phyloP scores from a whole-genome alignment of 805 yeast genomes.

The fission yeast (Schizosaccharomyces pombe) region DNA sequence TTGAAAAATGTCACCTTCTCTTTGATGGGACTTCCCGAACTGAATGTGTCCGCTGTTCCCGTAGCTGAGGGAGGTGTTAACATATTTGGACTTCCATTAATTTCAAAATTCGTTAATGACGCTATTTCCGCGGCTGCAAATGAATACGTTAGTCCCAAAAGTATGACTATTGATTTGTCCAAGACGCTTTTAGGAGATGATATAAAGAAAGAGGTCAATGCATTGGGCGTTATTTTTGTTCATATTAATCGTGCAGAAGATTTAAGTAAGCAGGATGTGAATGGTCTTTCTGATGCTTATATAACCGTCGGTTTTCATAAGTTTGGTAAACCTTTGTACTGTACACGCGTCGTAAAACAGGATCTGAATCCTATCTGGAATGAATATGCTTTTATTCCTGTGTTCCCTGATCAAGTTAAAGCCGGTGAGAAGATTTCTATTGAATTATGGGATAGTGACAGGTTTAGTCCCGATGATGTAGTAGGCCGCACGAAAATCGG shows the following conservation, averaged over 20 bases:
- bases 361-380: conserved; percentile 1
- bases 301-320: not conserved
- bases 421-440: conserved; percentile 2
- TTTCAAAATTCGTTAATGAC: conserved; percentile 2
- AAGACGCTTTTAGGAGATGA: conserved; percentile 3
- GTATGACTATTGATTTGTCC: conserved; percentile 1
- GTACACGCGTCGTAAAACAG: conserved; percentile 1
- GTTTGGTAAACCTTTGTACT: conserved; percentile 3
- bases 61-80: not conserved
- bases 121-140: conserved; percentile 1
- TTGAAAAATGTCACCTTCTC: conserved; percentile 3
- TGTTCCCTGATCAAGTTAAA: conserved; percentile 3
- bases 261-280: not conserved
- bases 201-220: conserved; percentile 3
- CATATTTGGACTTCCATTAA: conserved; percentile 1
- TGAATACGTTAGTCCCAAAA: conserved; percentile 4
- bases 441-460: conserved; percentile 5
- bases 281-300: conserved; percentile 2
- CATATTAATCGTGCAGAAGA: not conserved
- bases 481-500: conserved; percentile 1
- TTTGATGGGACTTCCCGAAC: conserved; percentile 4
- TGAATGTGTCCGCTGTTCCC: conserved; percentile 4
- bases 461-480: conserved; percentile 3
- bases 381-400: not conserved
- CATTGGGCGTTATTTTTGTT: not conserved